These are phyloP conservation scores for Pyronema domesticum DNA, from an alignment of 495 filamentous ascomycete genomes.

Conservation along the genomic window DNA sequence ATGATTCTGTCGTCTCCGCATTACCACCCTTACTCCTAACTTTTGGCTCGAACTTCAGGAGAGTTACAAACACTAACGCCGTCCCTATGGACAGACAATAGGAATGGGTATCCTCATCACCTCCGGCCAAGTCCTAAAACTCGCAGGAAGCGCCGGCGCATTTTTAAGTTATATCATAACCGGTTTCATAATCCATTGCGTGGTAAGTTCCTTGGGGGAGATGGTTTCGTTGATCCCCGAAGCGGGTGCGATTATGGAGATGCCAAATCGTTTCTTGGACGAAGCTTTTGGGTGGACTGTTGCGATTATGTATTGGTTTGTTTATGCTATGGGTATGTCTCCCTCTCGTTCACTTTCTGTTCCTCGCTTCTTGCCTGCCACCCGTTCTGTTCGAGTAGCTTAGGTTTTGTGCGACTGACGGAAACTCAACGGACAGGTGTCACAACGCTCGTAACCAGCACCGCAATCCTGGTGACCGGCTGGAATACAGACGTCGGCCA, in stretches of 20 bases:
- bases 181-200: constrained; percentile 28
- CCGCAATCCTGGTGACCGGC: constrained; percentile 18
- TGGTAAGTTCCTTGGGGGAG: constrained; percentile 35
- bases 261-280: constrained; percentile 34
- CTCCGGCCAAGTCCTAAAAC: constrained; percentile 29
- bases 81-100: constrained; percentile 17
- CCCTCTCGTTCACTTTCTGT: not conserved
- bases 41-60: constrained; percentile 10
- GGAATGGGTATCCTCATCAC: constrained; percentile 34
- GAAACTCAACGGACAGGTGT: not conserved
- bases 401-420: too few relatives aligned
- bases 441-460: constrained; percentile 16
- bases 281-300: constrained; percentile 31
- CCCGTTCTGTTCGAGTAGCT: too few relatives aligned
- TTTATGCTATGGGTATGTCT: constrained; percentile 24
- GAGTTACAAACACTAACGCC: constrained; percentile 26
- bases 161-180: constrained; percentile 29
- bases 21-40: too few relatives aligned
- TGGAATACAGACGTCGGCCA: constrained; percentile 13
- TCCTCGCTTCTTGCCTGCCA: too few relatives aligned
- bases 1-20: too few relatives aligned
- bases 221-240: constrained; percentile 35
- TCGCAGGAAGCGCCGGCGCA: constrained; percentile 30
- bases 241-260: constrained; percentile 31
- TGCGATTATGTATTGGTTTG: constrained; percentile 33